Percentiles rank a stretch among this genome's conserved stretches.
These are phyloP conservation scores for Skeletonema tropicum DNA, from an alignment of 108 stramenopile genomes.

Conservation along the genomic window DNA sequence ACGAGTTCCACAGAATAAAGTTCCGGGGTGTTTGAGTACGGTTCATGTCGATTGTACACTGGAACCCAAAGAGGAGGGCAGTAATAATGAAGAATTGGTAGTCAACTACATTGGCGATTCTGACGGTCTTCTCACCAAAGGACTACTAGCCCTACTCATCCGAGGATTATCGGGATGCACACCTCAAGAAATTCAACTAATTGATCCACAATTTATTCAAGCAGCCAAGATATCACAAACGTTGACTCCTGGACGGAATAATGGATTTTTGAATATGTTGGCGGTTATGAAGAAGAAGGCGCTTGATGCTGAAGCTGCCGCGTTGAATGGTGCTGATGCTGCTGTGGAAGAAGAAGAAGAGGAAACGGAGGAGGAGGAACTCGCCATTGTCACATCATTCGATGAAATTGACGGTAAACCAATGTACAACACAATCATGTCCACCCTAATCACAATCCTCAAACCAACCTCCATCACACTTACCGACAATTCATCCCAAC, in stretches of 20 bases:
- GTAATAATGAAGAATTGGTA: constrained; percentile 35
- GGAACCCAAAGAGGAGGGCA: constrained; percentile 45
- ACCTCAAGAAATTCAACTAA: constrained; percentile 69
- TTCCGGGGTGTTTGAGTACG: constrained; percentile 91
- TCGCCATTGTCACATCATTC: constrained; percentile 35
- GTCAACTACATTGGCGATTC: constrained; percentile 92
- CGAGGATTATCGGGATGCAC: constrained; percentile 80
- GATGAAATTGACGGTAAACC: constrained; percentile 49
- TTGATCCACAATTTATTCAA: constrained; percentile 91
- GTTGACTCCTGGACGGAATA: constrained; percentile 95
- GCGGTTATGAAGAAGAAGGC: constrained; percentile 89
- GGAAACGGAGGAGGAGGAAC: too few species aligned
- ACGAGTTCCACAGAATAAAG: constrained; percentile 79
- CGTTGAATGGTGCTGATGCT: too few species aligned
- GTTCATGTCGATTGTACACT: constrained; percentile 77
- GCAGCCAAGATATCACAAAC: constrained; percentile 85
- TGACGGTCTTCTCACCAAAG: constrained; percentile 94
- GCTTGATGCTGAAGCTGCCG: constrained; percentile 26
- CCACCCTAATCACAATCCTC: constrained; percentile 64
- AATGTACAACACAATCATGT: constrained; percentile 83
- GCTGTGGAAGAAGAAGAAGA: constrained; percentile 16
- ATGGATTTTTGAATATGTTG: constrained; percentile 98
- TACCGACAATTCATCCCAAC: constrained; percentile 77
- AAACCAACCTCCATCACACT: constrained; percentile 73
- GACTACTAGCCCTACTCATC: constrained; percentile 90